Base-by-base conservation (phyloP, 805 yeast species). In the Metschnikowia gruessii region DNA sequence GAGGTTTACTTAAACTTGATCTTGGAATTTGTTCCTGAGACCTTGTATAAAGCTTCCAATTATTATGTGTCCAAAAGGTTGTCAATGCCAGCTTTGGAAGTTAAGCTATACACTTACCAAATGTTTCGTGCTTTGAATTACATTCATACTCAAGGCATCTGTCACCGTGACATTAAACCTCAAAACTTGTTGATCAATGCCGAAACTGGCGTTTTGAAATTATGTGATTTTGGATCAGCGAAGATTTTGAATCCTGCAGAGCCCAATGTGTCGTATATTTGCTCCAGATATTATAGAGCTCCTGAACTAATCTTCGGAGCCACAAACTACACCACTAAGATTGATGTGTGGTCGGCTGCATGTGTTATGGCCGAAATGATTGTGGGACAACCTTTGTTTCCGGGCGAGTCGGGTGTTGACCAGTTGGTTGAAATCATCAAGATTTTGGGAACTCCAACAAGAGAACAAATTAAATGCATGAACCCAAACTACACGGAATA, bases 221-320 rank as follows among this genome's bases (percentile, higher is more conserved):
- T 94, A 40, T 94, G 99, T 69, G 99, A 94, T 70, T 92, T 94
- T 65, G 99, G 99, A 7, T 81, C 91, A 4, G 99, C 99, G 16
- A 94, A 94, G 68, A 84, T 87, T 43, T 76, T 94, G 46, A 87
- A 86, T 38, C 94, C 97, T 7, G 75, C 78, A 3, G 98, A 94
- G 65, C 96, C 97, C 37, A 94, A 92, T 63, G 98, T 94, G 21
- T 85, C 96, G 7, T 94, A 94, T 66, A 94, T 94, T 43, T 94
- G 99, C 69, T 90, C 97, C 16, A 79, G 99, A 57, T 94, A 92
- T 69, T 94, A 94, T 69, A 76, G 99, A 47, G 99, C 99, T 6
- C 99, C 99, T 0, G 99, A 94, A 68, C 80, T 94, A 57, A 94
- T 94, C 50, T 94, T 94, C 72, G 99, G 98, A 16, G 96, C 98